Base-by-base conservation (phyloP, 768 basidiomycete species). In the Goffeauzyma gilvescens region DNA sequence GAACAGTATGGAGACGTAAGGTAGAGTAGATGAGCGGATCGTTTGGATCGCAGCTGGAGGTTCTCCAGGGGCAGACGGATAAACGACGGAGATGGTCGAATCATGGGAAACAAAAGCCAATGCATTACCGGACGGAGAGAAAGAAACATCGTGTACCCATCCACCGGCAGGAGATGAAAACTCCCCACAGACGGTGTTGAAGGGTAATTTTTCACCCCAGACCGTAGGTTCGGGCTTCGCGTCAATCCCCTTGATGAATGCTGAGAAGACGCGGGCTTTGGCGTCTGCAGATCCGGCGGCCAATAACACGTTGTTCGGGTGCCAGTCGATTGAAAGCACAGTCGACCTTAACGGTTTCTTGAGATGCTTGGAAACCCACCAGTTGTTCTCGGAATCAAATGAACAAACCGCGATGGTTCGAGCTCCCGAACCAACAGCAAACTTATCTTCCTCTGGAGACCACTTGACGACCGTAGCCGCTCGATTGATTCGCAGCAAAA, bases 321-420 rank as follows among this genome's bases (percentile, higher is more conserved):
- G 93, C 93, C 93, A 98, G 52, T 96, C 90, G 52, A 98, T 69
- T 4, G 78, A 75, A 31, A 96, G 70, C 12, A 98, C 89, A 1
- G 93, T 98, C 4, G 86, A 86, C 50, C 86, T 68, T 56, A 98
- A 81, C 20, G 93, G 93, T 66, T 96, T 96, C 77, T 96, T 98
- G 62, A 98, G 69, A 46, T 81, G 80, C 60, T 84, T 86, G 14
- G 89, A 79, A 3, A 93, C 84, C 93, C 93, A 98, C 93, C 93
- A 98, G 63, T 98, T 81, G 66, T 81, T 89, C 68, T 98, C 93
- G 8, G 81, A 72, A 60, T 98, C 93, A 58, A 93, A 98, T 14
- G 83, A 89, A 62, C 93, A 98, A 37, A 98, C 75, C 9, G 87
- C 84, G 54, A 96, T 89, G 26, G 87, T 81, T 30, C 90, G 74